Evolutionary conservation across 2,329 filamentous ascomycete species (phyloP).

Genomic region (Magnaporthales sp.): DNA sequence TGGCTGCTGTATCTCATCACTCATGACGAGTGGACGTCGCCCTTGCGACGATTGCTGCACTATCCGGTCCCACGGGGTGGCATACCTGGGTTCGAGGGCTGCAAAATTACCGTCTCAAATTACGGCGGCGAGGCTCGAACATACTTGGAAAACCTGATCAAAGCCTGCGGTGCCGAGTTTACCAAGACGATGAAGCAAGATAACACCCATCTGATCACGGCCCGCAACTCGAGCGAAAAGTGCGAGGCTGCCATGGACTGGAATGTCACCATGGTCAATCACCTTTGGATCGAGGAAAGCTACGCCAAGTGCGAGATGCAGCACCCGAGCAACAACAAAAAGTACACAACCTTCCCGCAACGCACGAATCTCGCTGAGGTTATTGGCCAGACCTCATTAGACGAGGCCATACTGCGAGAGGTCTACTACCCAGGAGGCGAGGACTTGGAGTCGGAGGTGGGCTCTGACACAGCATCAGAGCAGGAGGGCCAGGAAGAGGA

Average conservation of each 20-base stretch:
- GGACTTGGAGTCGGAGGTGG: slow-evolving; percentile 21
- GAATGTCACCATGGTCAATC: slow-evolving; percentile 84
- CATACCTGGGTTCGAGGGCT: slow-evolving; percentile 67
- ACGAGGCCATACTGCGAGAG: slow-evolving; percentile 50
- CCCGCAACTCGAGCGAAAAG: slow-evolving; percentile 84
- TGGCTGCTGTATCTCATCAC: slow-evolving; percentile 94
- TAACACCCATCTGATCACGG: slow-evolving; percentile 92
- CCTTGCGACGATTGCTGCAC: slow-evolving; percentile 73
- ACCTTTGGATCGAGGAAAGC: slow-evolving; percentile 95
- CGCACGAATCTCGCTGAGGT: slow-evolving; percentile 90
- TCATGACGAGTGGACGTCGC: slow-evolving; percentile 80
- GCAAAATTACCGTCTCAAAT: slow-evolving; percentile 86
- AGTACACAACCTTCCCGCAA: slow-evolving; percentile 79
- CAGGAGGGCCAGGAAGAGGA: not conserved
- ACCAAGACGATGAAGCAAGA: slow-evolving; percentile 93
- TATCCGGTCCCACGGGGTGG: slow-evolving; percentile 75
- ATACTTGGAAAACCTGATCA: slow-evolving; percentile 88
- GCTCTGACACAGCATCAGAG: not conserved
- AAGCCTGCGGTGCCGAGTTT: slow-evolving; percentile 74
- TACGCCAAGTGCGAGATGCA: slow-evolving; percentile 82
- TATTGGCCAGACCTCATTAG: slow-evolving; percentile 79
- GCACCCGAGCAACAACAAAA: slow-evolving; percentile 59
- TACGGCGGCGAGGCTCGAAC: slow-evolving; percentile 90
- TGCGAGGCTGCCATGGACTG: slow-evolving; percentile 87
- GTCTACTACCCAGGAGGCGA: slow-evolving; percentile 61